phyloP scores from a whole-genome alignment of 2,329 filamentous ascomycete genomes.

The Aureobasidium subglaciale region DNA sequence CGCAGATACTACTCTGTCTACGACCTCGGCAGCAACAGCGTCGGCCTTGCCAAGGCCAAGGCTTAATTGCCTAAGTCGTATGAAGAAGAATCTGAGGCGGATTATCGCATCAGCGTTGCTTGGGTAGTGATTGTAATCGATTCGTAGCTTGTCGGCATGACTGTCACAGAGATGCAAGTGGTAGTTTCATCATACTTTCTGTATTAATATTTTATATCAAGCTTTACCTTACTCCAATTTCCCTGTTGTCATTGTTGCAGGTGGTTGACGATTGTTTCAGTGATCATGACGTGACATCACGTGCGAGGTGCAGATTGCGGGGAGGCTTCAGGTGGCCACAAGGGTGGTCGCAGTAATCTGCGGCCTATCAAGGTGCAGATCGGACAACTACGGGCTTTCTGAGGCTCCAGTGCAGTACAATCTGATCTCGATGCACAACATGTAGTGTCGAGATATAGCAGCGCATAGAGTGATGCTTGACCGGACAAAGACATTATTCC shows the following conservation, averaged over 20 bases:
- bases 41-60: constrained; percentile 84
- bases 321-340: constrained; percentile 5
- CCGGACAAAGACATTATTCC: neutral
- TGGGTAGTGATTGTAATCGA: constrained; percentile 1
- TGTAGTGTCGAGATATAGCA: neutral
- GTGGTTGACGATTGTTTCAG: neutral
- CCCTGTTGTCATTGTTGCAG: no score
- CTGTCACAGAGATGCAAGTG: neutral
- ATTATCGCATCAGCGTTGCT: constrained; percentile 7
- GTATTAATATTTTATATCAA: neutral
- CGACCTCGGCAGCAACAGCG: constrained; percentile 79
- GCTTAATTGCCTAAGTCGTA: neutral
- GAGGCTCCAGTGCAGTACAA: neutral
- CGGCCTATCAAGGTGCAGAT: constrained; percentile 2
- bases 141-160: neutral
- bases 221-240: no score
- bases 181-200: neutral
- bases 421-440: no score
- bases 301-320: neutral
- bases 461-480: neutral
- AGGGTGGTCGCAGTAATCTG: constrained; percentile 1
- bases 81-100: neutral
- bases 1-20: constrained; percentile 94
- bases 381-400: neutral
- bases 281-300: neutral